Base-by-base conservation (phyloP, 2,329 filamentous ascomycete species). In the Alternaria viburni region DNA sequence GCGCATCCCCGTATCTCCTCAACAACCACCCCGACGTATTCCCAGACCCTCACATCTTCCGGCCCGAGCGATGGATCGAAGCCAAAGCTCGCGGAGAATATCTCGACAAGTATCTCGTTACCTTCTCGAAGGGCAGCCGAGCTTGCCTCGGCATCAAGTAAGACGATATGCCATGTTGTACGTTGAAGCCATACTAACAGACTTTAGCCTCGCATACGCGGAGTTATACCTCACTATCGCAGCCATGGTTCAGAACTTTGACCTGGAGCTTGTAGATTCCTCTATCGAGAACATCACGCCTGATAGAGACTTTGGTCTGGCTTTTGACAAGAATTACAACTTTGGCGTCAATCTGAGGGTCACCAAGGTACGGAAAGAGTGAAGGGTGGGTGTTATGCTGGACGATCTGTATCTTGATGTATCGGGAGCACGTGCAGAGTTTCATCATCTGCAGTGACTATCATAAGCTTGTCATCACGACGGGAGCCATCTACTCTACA, bases 41-140 rank as follows among this genome's bases (percentile, higher is more conserved):
- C 28, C 71, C 74, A 6, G 57, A 70, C 15, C 72, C 74, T 5
- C 13, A 62, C 1, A 49, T 46, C 5, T 69, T 66, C 44, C 57
- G 59, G 1, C 67, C 67, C 11, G 65, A 69, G 57, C 67, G 65
- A 23, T 69, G 65, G 65, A 59, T 65, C 41, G 65, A 69, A 43
- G 67, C 67, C 17, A 43, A 50, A 54, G 49, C 54, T 1, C 49
- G 44, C 5, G 61, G 61, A n/a, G 58, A 62, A 21, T 57, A 64
- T 8, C 56, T 81, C 10, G 69, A 77, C 21, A 74, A 71, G 17
- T 82, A 80, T 54, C 65, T 83, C 28, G 73, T 82, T 5, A 64
- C 77, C 0, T 84, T 84, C 57, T 70, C 72, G 15, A 78, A 77
- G 44, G 81, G 81, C 0, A 76, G 73, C 7, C 66, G 81, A 26